phyloP scores from a whole-genome alignment of 345 rosid genomes.

The Aquilaria yunnanensis region DNA sequence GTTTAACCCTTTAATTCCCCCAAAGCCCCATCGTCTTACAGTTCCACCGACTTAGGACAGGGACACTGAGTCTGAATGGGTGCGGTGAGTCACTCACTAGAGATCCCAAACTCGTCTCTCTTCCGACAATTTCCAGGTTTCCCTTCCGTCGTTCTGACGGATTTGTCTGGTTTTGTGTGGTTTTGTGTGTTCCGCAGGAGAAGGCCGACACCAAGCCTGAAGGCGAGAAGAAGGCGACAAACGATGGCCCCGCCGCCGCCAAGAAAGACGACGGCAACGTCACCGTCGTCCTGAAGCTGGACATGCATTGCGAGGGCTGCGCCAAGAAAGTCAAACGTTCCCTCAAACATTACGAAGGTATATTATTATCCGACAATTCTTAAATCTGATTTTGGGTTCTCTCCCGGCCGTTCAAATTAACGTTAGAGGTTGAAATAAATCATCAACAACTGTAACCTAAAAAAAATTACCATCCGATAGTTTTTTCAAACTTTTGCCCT shows the following conservation, averaged over 20 bases:
- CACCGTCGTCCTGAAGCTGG: constrained; percentile 56
- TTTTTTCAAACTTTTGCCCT: constrained; percentile 1
- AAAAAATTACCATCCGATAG: neutral
- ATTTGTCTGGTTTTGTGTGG: neutral
- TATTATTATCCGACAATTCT: neutral
- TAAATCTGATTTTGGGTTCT: neutral
- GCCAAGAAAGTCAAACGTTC: constrained; percentile 58
- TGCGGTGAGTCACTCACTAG: constrained; percentile 13
- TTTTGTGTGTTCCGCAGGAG: constrained; percentile 17
- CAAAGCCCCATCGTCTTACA: constrained; percentile 3
- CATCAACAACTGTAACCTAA: no score
- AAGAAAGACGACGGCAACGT: constrained; percentile 26
- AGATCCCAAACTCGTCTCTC: neutral
- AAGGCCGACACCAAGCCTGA: constrained; percentile 36
- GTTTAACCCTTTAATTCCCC: neutral
- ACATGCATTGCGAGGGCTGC: constrained; percentile 91
- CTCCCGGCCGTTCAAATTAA: no score
- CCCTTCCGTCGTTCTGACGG: neutral
- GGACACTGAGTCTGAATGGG: constrained; percentile 16
- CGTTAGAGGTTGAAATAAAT: no score
- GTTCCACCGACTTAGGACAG: neutral
- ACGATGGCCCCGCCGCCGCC: constrained; percentile 10
- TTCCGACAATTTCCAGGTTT: neutral
- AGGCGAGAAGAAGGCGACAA: constrained; percentile 42
- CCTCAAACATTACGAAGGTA: constrained; percentile 48